Conservation (phyloP, 345 rosid species). For the Kandelia obovata region DNA sequence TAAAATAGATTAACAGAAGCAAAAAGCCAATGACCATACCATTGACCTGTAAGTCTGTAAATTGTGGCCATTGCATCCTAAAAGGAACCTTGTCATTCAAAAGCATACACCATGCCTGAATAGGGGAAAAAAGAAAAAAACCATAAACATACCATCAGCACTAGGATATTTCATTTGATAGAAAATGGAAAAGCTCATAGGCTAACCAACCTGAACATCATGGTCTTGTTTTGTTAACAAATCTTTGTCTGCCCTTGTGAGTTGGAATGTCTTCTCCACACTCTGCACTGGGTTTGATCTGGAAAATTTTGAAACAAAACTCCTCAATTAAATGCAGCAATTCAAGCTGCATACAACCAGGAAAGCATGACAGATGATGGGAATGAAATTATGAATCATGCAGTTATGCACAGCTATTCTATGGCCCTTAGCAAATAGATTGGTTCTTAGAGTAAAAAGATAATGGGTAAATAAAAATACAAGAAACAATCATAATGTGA, state of each 20-base stretch:
- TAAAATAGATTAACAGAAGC: slow-evolving; percentile 6
- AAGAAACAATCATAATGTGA: not conserved
- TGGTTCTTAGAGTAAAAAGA: no score
- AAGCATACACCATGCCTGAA: slow-evolving; percentile 98
- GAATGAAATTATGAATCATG: no score
- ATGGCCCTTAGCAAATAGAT: no score
- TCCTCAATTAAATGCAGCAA: slow-evolving; percentile 20
- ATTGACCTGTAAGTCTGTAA: slow-evolving; percentile 85
- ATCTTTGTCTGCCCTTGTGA: slow-evolving; percentile 70
- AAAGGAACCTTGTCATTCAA: slow-evolving; percentile 89
- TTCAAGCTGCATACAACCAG: not conserved
- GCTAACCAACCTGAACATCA: slow-evolving; percentile 70
- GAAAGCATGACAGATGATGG: not conserved
- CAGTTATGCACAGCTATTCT: no score
- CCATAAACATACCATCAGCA: slow-evolving; percentile 17
- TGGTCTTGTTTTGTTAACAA: slow-evolving; percentile 59
- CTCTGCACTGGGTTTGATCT: slow-evolving; percentile 70
- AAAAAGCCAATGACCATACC: slow-evolving; percentile 45
- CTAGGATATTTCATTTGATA: not conserved
- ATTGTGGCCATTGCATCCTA: slow-evolving; percentile 99
- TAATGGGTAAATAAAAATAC: not conserved
- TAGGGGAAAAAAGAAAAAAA: not conserved
- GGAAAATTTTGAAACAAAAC: slow-evolving; percentile 27
- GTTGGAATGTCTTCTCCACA: slow-evolving; percentile 66
- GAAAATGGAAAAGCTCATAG: not conserved